A percentile compares a stretch with the other conserved stretches of the same genome.
phyloP scores from a whole-genome alignment of 495 filamentous ascomycete species.

The Clavariopsis aquatica region DNA sequence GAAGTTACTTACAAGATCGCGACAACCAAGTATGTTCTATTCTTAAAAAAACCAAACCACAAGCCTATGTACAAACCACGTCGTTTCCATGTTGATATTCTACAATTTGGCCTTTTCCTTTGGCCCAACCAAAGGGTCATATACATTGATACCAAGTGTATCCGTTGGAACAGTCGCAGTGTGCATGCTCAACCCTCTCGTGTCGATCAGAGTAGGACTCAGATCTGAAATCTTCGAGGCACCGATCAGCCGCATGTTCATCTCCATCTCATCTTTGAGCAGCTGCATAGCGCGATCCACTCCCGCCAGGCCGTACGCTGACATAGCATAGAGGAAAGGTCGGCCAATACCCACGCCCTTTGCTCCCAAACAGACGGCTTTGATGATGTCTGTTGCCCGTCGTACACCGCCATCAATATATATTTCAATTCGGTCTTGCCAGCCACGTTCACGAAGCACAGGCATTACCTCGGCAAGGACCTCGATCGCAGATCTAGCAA shows the following conservation, averaged over 20 bases:
- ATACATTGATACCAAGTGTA: constrained; percentile 62
- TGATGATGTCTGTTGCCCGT: constrained; percentile 91
- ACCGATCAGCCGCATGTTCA: constrained; percentile 96
- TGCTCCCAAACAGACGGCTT: constrained; percentile 90
- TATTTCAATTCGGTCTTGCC: constrained; percentile 83
- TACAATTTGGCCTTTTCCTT: constrained; percentile 61
- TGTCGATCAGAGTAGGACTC: constrained; percentile 76
- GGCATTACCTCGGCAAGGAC: constrained; percentile 97
- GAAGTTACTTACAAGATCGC: not conserved
- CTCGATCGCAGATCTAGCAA: constrained; percentile 86
- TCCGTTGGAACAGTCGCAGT: constrained; percentile 66
- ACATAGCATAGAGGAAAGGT: constrained; percentile 96
- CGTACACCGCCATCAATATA: constrained; percentile 90
- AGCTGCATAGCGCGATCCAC: constrained; percentile 92
- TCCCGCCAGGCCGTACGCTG: constrained; percentile 81
- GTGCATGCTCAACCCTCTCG: constrained; percentile 70
- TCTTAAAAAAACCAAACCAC: not conserved
- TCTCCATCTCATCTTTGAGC: constrained; percentile 97
- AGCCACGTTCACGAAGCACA: constrained; percentile 76
- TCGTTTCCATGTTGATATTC: not conserved
- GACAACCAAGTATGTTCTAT: not conserved
- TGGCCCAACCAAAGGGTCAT: constrained; percentile 66
- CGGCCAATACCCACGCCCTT: constrained; percentile 92
- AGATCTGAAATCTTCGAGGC: constrained; percentile 71
- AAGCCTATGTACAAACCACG: constrained; percentile 21